Evolutionary conservation across 306 rosid species (phyloP), one percentile per base, ranked within the genome.

Genomic region (Fragaria iinumae): DNA sequence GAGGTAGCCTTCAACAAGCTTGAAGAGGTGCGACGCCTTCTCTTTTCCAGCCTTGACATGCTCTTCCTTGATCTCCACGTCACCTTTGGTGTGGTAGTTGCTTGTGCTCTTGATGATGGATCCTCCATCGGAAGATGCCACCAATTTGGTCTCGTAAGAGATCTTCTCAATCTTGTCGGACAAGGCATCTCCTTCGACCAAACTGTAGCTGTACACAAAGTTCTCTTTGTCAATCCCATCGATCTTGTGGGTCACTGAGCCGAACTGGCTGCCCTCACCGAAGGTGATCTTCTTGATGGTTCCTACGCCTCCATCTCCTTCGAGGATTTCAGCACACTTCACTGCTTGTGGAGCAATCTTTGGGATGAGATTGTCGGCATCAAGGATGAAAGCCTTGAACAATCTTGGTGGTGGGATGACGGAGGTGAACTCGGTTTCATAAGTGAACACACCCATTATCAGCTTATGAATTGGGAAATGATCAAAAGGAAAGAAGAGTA

Each of bases 251-350:
- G 36, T 32, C 36, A 32, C 36, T 32, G 36, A 32, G 4, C 36
- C 36, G 36, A 32, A 32, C 36, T 32, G 36, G 36, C 36, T 32
- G 36, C 36, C 36, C 0, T 32, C 36, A 0, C 36, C 36, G 0
- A 32, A 32, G 3, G 36, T 32, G 36, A 84, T 72, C 55, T 80
- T 72, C 57, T 73, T 80, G 68, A 87, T 78, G 77, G 88, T 60
- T 72, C 91, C 91, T 2, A 88, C 85, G 0, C 88, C 91, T 20
- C 88, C 91, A 69, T 85, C 45, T 63, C 88, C 88, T 65, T 76
- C 74, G 4, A 87, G 0, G 67, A 52, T 57, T 53, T 87, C 87
- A 0, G 20, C 43, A 32, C 34, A 76, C 59, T 69, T 2, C 6
- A 77, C 32, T 55, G 84, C 69, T 3, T 67, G 43, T 3, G 84